Percentiles rank a stretch among this genome's conserved stretches.
phyloP scores from a whole-genome alignment of 2,329 filamentous ascomycete species.

The Plenodomus biglobosus region DNA sequence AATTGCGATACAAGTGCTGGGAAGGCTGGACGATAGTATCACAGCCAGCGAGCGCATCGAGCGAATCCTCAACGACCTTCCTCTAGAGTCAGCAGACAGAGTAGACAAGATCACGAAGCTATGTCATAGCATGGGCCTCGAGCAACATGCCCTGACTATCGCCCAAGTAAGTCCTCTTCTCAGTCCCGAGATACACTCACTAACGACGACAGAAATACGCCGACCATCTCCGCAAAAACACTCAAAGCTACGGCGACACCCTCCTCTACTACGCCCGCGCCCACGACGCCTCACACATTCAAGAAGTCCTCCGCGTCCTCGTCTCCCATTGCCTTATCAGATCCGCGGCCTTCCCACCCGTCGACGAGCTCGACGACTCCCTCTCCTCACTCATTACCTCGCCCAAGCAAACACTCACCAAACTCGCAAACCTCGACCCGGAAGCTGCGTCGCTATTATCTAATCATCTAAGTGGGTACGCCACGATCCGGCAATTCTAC shows the following conservation, averaged over 20 bases:
- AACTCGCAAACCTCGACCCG: conserved; percentile 71
- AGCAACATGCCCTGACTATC: conserved; percentile 74
- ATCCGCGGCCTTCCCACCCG: conserved; percentile 75
- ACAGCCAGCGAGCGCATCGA: conserved; percentile 73
- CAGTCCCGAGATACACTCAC: neutral
- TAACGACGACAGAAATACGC: conserved; percentile 69
- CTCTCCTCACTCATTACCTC: conserved; percentile 70
- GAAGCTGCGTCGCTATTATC: conserved; percentile 83
- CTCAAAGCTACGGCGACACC: conserved; percentile 79
- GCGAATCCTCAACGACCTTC: conserved; percentile 71
- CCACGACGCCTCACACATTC: conserved; percentile 75
- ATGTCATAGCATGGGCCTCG: conserved; percentile 76
- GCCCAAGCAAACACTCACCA: conserved; percentile 70
- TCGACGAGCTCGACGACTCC: conserved; percentile 70
- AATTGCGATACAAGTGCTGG: conserved; percentile 78
- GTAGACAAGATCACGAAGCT: conserved; percentile 82
- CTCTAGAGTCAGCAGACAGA: conserved; percentile 67
- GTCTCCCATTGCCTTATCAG: conserved; percentile 86
- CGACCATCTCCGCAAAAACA: conserved; percentile 70
- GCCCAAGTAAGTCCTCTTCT: conserved; percentile 67
- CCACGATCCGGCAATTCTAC: conserved; percentile 86
- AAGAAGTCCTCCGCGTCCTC: conserved; percentile 81
- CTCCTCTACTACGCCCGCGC: conserved; percentile 90
- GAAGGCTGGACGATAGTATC: conserved; percentile 73
- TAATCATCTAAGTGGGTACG: conserved; percentile 86